Base-by-base conservation (phyloP, 1,284 basidiomycete species). In the Ustilago sp. region DNA sequence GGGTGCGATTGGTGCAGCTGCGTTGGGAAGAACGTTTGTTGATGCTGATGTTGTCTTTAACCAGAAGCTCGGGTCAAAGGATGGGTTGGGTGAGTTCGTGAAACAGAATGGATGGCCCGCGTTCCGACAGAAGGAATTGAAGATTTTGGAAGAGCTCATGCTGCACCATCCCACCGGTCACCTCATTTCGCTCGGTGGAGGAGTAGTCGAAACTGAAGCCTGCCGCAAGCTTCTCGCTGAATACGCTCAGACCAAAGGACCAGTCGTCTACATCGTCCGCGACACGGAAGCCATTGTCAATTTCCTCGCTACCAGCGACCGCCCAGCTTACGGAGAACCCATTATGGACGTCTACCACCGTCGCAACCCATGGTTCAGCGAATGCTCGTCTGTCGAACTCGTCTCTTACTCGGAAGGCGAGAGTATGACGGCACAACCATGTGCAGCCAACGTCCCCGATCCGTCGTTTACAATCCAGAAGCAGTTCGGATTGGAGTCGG, bases 41-140 rank as follows among this genome's bases (percentile, higher is more conserved):
- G 97, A 99, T 82, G 95, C 95, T 35, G 96, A 99, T 83, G 88
- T 88, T 8, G 90, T 90, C 80, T 94, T 98, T 84, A 91, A 91
- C 78, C 87, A 89, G 60, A 89, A 91, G 74, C 88, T 92, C 67
- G 74, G 68, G 15, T 41, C 53, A 17, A 58, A 64, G 52, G 74
- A 76, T 48, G 89, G 90, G 7, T 89, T 98, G 17, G 90, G 91
- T 32, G 89, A 92, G 52, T 99, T 90, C 79, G 95, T 99, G 43
- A 89, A 90, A 8, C 87, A 90, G 68, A 88, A 93, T 63, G 92
- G 91, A 9, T 95, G 93, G 93, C 87, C 90, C 0, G 90, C 90
- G 4, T 95, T 95, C 89, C 91, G 93, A 31, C 86, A 86, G 28
- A 82, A 80, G 66, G 87, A 88, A 79, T 77, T 85, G 12, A 82